Base-by-base conservation (phyloP, 164 flowering plant species). In the Taxillus chinensis region DNA sequence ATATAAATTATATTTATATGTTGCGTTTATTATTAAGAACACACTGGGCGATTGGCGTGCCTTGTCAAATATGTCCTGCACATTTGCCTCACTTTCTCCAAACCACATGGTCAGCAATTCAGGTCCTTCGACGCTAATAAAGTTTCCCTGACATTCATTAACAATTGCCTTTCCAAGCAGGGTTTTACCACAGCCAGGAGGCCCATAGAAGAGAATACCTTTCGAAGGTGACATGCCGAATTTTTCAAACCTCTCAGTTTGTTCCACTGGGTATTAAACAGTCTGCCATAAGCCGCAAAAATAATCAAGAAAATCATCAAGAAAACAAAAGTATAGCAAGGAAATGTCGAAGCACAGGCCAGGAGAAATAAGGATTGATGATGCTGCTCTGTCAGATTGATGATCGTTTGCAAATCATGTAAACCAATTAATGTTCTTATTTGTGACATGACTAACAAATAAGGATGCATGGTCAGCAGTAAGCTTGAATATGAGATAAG, bases 151-250 rank as follows among this genome's bases (percentile, higher is more conserved):
- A 52, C 90, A 85, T 67, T 83, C 90, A 64, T 85, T 85, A 37
- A 87, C 87, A 64, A 85, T 85, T 5, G 90, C 90, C 68, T 85
- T 85, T 2, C 86, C 87, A 55, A 85, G 83, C 37, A 85, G 71
- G 60, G 90, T 85, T 64, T 85, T 85, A 50, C 90, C 90, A 70
- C 90, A 85, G 3, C 86, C 90, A 62, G 89, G 86, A 61, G 86
- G 85, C 3, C 87, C 87, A 68, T 85, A 83, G 67, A 82, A 85
- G 56, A 85, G 83, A 63, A 85, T 86, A 46, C 90, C 86, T 62
- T 82, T 85, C 3, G 90, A 85, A 51, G 90, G 90, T 41, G 90
- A 85, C 86, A 85, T 85, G 64, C 90, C 90, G 68, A 85, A 85
- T 55, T 82, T 85, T 73, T 85, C 90, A 66, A 85, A 85, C 67